Evolutionary conservation across 306 rosid species (phyloP), one percentile per base, ranked within the genome.

Genomic region (Glycine tomentella): DNA sequence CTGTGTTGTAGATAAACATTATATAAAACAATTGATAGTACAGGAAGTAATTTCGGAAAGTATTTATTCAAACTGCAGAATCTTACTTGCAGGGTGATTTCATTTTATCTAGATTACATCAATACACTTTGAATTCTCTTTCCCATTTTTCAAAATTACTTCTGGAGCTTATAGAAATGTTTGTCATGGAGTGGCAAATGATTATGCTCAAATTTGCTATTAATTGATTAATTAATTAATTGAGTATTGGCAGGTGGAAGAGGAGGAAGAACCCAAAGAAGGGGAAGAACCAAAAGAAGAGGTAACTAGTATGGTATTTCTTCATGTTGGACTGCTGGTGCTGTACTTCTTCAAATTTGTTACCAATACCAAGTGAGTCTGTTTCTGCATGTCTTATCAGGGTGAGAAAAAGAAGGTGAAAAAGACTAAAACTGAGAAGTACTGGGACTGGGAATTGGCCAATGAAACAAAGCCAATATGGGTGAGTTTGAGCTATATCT

Each of bases 401-500:
- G 97, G 89, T 48, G 97, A 92, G 89, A 87, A 78, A 88, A 93
- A 89, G 85, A 92, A 51, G 86, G 86, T 84, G 86, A 91, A 87
- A 82, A 92, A 84, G 59, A 89, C 92, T 11, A 90, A 88, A 84
- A 96, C 98, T 53, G 99, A 93, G 86, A 96, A 96, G 85, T 96
- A 92, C 76, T 93, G 97, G 99, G 99, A 96, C 85, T 96, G 98
- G 99, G 99, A 92, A 83, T 83, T 96, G 78, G 87, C 93, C 75
- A 96, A 96, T 74, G 98, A 93, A 84, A 93, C 99, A 48, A 93
- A 96, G 87, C 98, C 99, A 80, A 90, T 96, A 72, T 96, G 99
- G 99, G 99, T 93, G 86, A 89, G 99, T 88, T 84, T 5, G 57
- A 56, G 72, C 15, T 61, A n/a, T 59, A 20, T 84, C 38, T 31